A percentile compares a stretch with the other conserved stretches of the same genome.
These are phyloP conservation scores for Jatropha curcas DNA, from an alignment of 345 rosid genomes.

Conservation along the genomic window DNA sequence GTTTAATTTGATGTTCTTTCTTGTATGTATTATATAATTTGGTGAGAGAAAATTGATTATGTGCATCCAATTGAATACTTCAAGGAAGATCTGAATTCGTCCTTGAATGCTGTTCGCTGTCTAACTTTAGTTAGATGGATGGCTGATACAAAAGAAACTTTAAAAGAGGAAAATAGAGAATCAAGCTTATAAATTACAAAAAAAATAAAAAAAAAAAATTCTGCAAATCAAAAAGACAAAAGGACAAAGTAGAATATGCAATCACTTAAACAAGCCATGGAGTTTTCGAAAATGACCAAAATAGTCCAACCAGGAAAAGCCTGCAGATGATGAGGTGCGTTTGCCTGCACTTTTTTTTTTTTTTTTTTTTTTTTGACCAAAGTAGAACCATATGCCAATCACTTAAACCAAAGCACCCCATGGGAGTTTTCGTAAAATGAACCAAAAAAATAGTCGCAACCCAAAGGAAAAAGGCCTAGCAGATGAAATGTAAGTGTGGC, in stretches of 20 bases:
- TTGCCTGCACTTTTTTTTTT: slow-evolving; percentile 7
- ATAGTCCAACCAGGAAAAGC: slow-evolving; percentile 36
- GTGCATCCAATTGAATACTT: slow-evolving; percentile 29
- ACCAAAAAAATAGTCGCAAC: too few species aligned
- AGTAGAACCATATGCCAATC: too few species aligned
- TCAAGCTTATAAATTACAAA: background rate
- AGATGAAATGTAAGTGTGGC: too few species aligned
- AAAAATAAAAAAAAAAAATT: background rate
- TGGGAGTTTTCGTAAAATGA: too few species aligned
- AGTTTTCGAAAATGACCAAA: slow-evolving; percentile 46
- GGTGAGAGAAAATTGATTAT: background rate
- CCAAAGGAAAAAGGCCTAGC: too few species aligned
- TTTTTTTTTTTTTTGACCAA: background rate
- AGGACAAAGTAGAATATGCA: slow-evolving; percentile 44
- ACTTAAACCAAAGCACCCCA: too few species aligned
- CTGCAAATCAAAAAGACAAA: slow-evolving; percentile 23
- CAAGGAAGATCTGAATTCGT: slow-evolving; percentile 38
- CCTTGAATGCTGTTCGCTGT: slow-evolving; percentile 26
- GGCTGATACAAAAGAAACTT: slow-evolving; percentile 25
- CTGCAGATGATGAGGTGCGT: slow-evolving; percentile 38
- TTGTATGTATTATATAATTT: too few species aligned
- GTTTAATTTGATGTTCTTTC: too few species aligned
- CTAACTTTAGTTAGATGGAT: slow-evolving; percentile 32
- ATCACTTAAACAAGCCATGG: slow-evolving; percentile 38
- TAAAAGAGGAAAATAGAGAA: slow-evolving; percentile 13